Percentiles rank a stretch among this genome's conserved stretches.
phyloP scores from a whole-genome alignment of 1,284 basidiomycete species.

The Hortiboletus rubellus region DNA sequence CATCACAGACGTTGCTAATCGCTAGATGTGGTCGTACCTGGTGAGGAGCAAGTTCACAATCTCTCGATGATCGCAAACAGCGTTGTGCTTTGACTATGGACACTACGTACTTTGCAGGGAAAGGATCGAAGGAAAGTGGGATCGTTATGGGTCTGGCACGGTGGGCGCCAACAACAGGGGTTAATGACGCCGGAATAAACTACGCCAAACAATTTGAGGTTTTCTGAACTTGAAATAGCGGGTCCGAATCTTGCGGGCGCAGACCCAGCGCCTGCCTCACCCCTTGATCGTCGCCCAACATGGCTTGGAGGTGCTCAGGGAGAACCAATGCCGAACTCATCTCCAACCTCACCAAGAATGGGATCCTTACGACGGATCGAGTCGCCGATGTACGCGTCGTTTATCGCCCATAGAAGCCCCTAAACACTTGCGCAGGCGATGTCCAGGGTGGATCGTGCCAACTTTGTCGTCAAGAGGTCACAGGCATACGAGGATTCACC shows the following conservation, averaged over 20 bases:
- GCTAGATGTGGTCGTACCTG: background rate
- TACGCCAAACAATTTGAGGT: slow-evolving; percentile 12
- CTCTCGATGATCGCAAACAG: background rate
- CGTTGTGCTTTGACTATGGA: background rate
- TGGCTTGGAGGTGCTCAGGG: slow-evolving; percentile 85
- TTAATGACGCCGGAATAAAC: slow-evolving; percentile 8
- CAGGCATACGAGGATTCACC: slow-evolving; percentile 81
- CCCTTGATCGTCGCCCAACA: slow-evolving; percentile 27
- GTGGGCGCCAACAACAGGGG: slow-evolving; percentile 1
- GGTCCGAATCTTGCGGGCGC: background rate
- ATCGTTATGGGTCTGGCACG: too few species aligned
- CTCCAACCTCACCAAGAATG: slow-evolving; percentile 56
- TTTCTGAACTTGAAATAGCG: too few species aligned
- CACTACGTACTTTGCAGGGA: background rate
- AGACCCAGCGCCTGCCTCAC: background rate
- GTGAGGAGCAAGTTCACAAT: background rate
- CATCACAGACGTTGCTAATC: slow-evolving; percentile 14
- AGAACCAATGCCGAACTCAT: slow-evolving; percentile 71
- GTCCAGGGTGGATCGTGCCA: slow-evolving; percentile 67
- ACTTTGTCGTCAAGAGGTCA: slow-evolving; percentile 59
- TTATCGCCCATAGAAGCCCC: background rate
- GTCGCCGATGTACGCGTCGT: slow-evolving; percentile 44
- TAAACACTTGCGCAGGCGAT: slow-evolving; percentile 55
- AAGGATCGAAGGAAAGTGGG: too few species aligned
- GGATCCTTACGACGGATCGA: slow-evolving; percentile 56